Percentiles rank a stretch among this genome's conserved stretches.
phyloP scores from a whole-genome alignment of 2,329 filamentous ascomycete species.

The Penicillium sp. region DNA sequence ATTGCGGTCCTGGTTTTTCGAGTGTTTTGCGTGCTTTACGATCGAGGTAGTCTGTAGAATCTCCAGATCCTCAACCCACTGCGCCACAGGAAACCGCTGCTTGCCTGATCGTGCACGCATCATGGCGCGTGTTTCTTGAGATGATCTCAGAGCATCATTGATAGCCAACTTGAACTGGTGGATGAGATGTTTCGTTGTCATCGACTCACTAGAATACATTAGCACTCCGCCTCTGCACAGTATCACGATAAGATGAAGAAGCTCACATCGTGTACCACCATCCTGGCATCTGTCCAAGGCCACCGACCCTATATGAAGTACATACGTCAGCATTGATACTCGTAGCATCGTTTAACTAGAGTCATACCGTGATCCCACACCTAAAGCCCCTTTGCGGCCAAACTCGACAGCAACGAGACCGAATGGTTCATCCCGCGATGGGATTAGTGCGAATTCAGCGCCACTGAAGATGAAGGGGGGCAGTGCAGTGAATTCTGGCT shows the following conservation, averaged over 20 bases:
- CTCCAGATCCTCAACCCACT: conserved; percentile 58
- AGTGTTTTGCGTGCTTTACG: conserved; percentile 37
- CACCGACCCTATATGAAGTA: conserved; percentile 47
- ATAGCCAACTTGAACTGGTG: conserved; percentile 59
- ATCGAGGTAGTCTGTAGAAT: conserved; percentile 54
- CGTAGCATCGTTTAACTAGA: background rate
- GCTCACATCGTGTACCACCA: conserved; percentile 57
- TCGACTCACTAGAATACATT: conserved; percentile 42
- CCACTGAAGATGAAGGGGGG: conserved; percentile 60
- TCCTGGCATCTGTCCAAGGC: conserved; percentile 60
- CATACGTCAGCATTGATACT: background rate
- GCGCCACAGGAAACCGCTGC: conserved; percentile 58
- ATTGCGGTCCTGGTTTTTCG: conserved; percentile 26
- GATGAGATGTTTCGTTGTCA: conserved; percentile 53
- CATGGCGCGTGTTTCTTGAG: conserved; percentile 49
- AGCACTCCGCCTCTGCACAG: background rate
- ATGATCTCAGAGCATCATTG: conserved; percentile 45
- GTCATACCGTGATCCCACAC: conserved; percentile 47
- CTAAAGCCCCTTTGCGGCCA: conserved; percentile 58
- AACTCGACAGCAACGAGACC: conserved; percentile 61
- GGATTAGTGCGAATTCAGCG: conserved; percentile 60
- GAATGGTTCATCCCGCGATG: conserved; percentile 62
- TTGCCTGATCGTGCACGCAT: conserved; percentile 59
- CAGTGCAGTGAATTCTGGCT: conserved; percentile 58
- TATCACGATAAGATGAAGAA: background rate